Evolutionary conservation across 164 flowering plant species (phyloP), one percentile per base, ranked within the genome.

Genomic region (Stephania yunnanensis): DNA sequence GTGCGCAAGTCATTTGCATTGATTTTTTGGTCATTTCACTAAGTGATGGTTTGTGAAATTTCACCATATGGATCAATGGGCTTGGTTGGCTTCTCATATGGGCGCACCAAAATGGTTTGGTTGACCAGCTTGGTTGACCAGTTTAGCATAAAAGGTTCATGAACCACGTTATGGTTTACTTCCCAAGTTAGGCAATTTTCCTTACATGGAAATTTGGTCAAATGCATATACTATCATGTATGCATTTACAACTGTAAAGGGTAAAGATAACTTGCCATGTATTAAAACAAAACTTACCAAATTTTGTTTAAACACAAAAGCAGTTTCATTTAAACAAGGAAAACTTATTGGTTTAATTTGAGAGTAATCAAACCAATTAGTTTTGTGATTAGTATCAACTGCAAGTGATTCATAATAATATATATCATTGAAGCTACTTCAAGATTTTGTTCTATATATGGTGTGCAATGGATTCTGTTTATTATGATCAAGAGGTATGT

Each of bases 391-490:
- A 50, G 9, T 25, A 44, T 81, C 66, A 7, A 45, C 83, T 82
- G 78, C 83, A 85, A 79, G 81, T 80, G 13, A 58, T 61, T 64
- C 83, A 66, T 25, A 63, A 19, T 25, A 63, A 19, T 53, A 45
- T 79, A 19, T 53, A 45, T 79, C 65, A 78, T 58, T 15, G 64
- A 58, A 58, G 64, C 69, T 22, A 65, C 68, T 65, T 9, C 68
- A 15, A 19, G 58, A 73, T 36, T n/a, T 67, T 67, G 69, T 67
- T 67, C 68, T 65, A 65, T 36, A 65, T 19, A 15, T 19, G 64
- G 64, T 58, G 61, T 55, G 64, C 17, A 58, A 58, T 58, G 64
- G 64, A 19, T 12, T 58, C 63, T 55, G 19, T 58, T 15, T 15
- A 7, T 58, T 15, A n/a, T 58, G 64, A 58, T 19, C 64, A 58